These are phyloP conservation scores for Ramaria rubella DNA, from an alignment of 768 basidiomycete genomes.

Conservation along the genomic window DNA sequence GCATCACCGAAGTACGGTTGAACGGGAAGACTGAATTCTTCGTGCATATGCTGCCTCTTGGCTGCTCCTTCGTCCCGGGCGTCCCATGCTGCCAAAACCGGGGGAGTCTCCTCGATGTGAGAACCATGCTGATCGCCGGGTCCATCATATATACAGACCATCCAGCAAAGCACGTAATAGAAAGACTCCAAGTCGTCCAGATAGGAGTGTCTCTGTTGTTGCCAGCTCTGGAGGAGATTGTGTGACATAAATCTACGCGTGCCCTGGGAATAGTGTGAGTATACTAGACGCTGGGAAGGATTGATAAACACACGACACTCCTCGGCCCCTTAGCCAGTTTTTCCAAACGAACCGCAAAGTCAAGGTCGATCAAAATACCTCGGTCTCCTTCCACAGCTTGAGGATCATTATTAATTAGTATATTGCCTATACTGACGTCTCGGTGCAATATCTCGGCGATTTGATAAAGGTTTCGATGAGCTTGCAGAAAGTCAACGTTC, in stretches of 20 bases:
- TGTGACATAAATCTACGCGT: conserved; percentile 3
- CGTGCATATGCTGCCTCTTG: not conserved
- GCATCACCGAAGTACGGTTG: not conserved
- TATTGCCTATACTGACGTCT: not conserved
- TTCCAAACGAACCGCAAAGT: not conserved
- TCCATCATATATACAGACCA: not conserved
- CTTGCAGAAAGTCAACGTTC: not conserved
- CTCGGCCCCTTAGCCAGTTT: not conserved
- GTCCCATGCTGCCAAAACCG: not conserved
- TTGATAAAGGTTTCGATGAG: not conserved
- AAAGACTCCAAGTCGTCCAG: conserved; percentile 10
- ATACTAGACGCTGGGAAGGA: not conserved
- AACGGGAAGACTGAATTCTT: not conserved
- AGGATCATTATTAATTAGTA: not conserved
- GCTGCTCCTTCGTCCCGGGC: not conserved
- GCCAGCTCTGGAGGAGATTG: not conserved
- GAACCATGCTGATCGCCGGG: not conserved
- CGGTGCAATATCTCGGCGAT: conserved; percentile 3
- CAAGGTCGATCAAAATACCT: conserved; percentile 4
- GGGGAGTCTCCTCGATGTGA: not conserved
- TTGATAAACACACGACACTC: not conserved
- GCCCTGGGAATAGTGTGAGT: conserved; percentile 1
- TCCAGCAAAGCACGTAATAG: conserved; percentile 2
- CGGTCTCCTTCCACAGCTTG: not conserved
- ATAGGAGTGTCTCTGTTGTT: not conserved